Evolutionary conservation across 768 basidiomycete species (phyloP).

Genomic region (Lentinula lateritia): DNA sequence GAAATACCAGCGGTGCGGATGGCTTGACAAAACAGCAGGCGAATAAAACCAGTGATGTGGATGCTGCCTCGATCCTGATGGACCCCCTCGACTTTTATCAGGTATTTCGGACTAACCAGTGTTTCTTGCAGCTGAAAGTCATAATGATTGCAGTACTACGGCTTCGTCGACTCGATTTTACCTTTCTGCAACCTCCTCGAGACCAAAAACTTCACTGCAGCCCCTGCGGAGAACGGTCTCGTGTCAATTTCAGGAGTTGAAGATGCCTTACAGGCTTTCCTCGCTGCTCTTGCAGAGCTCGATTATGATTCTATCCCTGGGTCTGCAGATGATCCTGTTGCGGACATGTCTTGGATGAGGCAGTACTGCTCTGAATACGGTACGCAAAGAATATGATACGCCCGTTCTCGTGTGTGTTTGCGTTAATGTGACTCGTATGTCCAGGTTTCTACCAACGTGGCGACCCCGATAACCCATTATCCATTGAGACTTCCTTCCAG

Average conservation of each 20-base stretch:
- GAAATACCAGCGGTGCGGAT: slow-evolving; percentile 30
- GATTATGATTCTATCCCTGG: slow-evolving; percentile 41
- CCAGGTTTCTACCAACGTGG: slow-evolving; percentile 46
- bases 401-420: not conserved
- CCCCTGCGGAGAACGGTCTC: slow-evolving; percentile 32
- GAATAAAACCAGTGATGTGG: slow-evolving; percentile 29
- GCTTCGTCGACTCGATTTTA: slow-evolving; percentile 35
- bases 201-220: slow-evolving; percentile 34
- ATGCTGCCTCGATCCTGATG: slow-evolving; percentile 41
- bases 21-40: slow-evolving; percentile 27
- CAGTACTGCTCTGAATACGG: slow-evolving; percentile 51
- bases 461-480: slow-evolving; percentile 36
- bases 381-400: slow-evolving; percentile 8
- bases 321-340: slow-evolving; percentile 34
- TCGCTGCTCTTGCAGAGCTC: slow-evolving; percentile 35
- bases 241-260: slow-evolving; percentile 27
- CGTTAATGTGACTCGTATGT: not conserved
- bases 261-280: slow-evolving; percentile 32
- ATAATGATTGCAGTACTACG: slow-evolving; percentile 33
- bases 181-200: slow-evolving; percentile 46
- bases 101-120: slow-evolving; percentile 16
- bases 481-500: slow-evolving; percentile 41
- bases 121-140: not conserved
- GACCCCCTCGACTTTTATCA: slow-evolving; percentile 45
- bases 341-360: slow-evolving; percentile 46